Percentiles rank a stretch among this genome's conserved stretches.
phyloP scores from a whole-genome alignment of 495 filamentous ascomycete genomes.

The Talaromyces ruber region DNA sequence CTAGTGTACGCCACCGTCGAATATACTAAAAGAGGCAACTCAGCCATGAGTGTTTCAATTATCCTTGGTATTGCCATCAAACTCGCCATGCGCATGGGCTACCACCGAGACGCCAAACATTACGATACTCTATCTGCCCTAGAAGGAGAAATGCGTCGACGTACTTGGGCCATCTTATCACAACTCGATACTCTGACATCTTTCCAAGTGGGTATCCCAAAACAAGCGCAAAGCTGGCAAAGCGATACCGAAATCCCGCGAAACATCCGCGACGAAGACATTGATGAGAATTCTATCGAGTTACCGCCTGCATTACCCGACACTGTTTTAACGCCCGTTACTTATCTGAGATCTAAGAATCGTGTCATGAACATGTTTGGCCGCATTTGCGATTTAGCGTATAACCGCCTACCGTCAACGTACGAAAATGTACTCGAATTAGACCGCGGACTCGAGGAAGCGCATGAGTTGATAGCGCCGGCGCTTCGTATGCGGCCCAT shows the following conservation, averaged over 20 bases:
- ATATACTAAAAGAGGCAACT: conserved; percentile 28
- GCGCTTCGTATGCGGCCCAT: conserved; percentile 63
- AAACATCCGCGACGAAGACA: conserved; percentile 36
- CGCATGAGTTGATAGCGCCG: conserved; percentile 56
- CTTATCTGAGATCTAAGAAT: conserved; percentile 30
- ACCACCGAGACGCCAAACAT: conserved; percentile 33
- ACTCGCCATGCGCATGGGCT: conserved; percentile 37
- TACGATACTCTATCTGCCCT: conserved; percentile 27
- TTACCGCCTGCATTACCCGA: conserved; percentile 29
- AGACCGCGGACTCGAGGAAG: conserved; percentile 63
- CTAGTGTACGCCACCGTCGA: conserved; percentile 28
- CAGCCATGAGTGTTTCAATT: conserved; percentile 25
- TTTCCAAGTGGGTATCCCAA: conserved; percentile 37
- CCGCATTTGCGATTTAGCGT: conserved; percentile 37
- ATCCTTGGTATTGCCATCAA: conserved; percentile 29
- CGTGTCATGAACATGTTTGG: conserved; percentile 35
- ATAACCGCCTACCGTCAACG: conserved; percentile 29
- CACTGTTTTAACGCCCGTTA: conserved; percentile 24
- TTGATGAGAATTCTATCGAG: conserved; percentile 22
- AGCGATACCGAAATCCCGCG: conserved; percentile 32
- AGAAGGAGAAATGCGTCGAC: conserved; percentile 38
- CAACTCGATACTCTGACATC: conserved; percentile 36
- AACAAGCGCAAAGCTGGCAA: conserved; percentile 33
- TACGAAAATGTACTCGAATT: conserved; percentile 79
- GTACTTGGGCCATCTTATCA: conserved; percentile 27